A percentile compares a stretch with the other conserved stretches of the same genome.
Evolutionary conservation across 2,329 filamentous ascomycete genomes (phyloP).

Genomic region (Leptosphaerulina australis): DNA sequence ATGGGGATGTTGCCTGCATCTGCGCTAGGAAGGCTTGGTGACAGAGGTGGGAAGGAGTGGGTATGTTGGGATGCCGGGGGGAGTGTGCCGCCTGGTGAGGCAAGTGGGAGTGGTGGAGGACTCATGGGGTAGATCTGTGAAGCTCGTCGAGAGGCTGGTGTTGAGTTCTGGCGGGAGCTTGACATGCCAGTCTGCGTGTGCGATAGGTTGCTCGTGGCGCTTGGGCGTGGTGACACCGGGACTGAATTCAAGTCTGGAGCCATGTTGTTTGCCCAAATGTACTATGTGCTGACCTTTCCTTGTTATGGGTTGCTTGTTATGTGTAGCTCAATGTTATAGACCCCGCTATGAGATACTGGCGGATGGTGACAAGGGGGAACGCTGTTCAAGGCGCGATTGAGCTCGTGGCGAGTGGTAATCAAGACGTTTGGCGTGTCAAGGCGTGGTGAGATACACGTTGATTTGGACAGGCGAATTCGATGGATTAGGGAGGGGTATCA

Average conservation of each 20-base stretch:
- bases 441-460: constrained; percentile 17
- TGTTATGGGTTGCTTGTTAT: background rate
- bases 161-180: constrained; percentile 33
- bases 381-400: background rate
- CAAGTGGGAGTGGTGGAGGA: constrained; percentile 52
- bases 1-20: constrained; percentile 66
- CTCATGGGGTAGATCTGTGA: constrained; percentile 56
- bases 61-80: constrained; percentile 35
- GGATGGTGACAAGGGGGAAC: constrained; percentile 4
- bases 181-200: constrained; percentile 34
- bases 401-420: constrained; percentile 2
- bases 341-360: constrained; percentile 13
- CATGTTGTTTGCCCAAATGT: constrained; percentile 45
- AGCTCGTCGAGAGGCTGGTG: constrained; percentile 35
- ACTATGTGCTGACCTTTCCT: background rate
- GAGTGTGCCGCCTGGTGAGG: constrained; percentile 43
- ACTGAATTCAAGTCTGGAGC: constrained; percentile 57
- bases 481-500: constrained; percentile 15
- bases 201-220: constrained; percentile 25
- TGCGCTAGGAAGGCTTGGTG: constrained; percentile 40
- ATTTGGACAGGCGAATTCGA: constrained; percentile 10
- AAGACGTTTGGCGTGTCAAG: constrained; percentile 5
- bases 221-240: constrained; percentile 46
- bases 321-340: constrained; percentile 1
- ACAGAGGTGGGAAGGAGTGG: constrained; percentile 46